Conservation (phyloP, 2,329 filamentous ascomycete genomes). For the Colletotrichum sp. region DNA sequence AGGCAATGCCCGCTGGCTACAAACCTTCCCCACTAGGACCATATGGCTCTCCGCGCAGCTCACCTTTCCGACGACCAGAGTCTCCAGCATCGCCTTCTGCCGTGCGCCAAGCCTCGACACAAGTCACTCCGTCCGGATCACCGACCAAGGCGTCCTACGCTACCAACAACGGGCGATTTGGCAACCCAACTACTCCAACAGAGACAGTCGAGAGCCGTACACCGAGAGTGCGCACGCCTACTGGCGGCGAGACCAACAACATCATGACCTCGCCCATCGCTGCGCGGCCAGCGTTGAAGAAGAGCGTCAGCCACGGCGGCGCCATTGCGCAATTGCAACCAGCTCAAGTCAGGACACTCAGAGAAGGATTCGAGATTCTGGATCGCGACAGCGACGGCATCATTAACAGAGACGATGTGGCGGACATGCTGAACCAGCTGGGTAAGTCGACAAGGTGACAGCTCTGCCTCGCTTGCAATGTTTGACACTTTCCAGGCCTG, state of each 20-base stretch:
- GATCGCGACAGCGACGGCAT: slow-evolving; percentile 87
- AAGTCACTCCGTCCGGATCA: slow-evolving; percentile 62
- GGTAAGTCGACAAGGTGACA: slow-evolving; percentile 50
- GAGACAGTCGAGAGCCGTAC: slow-evolving; percentile 42
- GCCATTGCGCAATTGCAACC: slow-evolving; percentile 77
- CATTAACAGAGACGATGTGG: slow-evolving; percentile 82
- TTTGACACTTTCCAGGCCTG: slow-evolving; percentile 59
- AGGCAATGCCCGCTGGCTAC: slow-evolving; percentile 64
- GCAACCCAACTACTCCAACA: slow-evolving; percentile 46
- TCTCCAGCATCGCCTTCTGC: slow-evolving; percentile 70
- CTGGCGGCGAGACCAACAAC: slow-evolving; percentile 26
- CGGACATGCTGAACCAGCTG: slow-evolving; percentile 85
- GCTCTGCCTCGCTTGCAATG: background rate
- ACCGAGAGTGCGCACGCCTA: slow-evolving; percentile 32
- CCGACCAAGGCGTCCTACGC: slow-evolving; percentile 51
- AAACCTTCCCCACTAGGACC: slow-evolving; percentile 72
- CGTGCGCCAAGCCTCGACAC: slow-evolving; percentile 57
- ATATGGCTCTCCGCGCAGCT: slow-evolving; percentile 72
- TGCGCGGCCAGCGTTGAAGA: slow-evolving; percentile 34
- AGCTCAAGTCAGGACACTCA: slow-evolving; percentile 82
- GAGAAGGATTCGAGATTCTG: slow-evolving; percentile 92
- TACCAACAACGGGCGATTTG: slow-evolving; percentile 33
- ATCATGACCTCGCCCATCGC: slow-evolving; percentile 43
- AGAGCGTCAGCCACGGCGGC: slow-evolving; percentile 49
- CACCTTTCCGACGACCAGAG: slow-evolving; percentile 67